phyloP scores from a whole-genome alignment of 208 protist genomes.

The Trypanosoma caninum region DNA sequence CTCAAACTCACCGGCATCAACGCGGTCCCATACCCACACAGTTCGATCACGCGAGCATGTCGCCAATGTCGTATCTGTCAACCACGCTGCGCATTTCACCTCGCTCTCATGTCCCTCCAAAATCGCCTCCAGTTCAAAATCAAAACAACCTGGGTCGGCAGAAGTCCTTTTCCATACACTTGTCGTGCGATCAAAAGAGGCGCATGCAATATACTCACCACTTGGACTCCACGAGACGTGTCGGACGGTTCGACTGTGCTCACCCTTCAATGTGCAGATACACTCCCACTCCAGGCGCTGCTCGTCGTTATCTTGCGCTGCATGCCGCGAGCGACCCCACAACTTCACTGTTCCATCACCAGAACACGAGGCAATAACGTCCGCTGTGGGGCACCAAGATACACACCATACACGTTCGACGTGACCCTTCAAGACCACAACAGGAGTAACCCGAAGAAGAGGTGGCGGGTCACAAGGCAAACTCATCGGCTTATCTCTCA shows the following conservation, averaged over 20 bases:
- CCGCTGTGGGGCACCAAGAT: conserved; percentile 66
- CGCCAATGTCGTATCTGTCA: conserved; percentile 70
- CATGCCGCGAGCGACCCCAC: conserved; percentile 36
- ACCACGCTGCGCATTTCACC: conserved; percentile 88
- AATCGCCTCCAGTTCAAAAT: conserved; percentile 70
- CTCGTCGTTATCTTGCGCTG: not conserved
- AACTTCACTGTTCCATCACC: conserved; percentile 67
- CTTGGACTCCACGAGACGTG: conserved; percentile 84
- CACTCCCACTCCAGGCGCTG: conserved; percentile 34
- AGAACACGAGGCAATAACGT: conserved; percentile 69
- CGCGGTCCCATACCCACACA: conserved; percentile 90
- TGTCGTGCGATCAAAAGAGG: conserved; percentile 80
- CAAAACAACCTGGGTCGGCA: conserved; percentile 23
- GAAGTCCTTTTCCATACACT: conserved; percentile 61
- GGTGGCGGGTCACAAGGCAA: conserved; percentile 15
- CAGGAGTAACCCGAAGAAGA: conserved; percentile 29
- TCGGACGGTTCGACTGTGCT: conserved; percentile 74
- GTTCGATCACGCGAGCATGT: conserved; percentile 88
- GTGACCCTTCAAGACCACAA: conserved; percentile 56
- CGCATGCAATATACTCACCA: conserved; percentile 72
- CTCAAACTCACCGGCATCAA: conserved; percentile 85
- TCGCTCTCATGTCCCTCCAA: conserved; percentile 92
- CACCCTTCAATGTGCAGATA: conserved; percentile 54
- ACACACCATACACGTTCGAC: conserved; percentile 82
- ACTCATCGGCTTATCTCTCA: conserved; percentile 4